phyloP scores from a whole-genome alignment of 2,329 filamentous ascomycete genomes.

The Ophiobolus disseminans region DNA sequence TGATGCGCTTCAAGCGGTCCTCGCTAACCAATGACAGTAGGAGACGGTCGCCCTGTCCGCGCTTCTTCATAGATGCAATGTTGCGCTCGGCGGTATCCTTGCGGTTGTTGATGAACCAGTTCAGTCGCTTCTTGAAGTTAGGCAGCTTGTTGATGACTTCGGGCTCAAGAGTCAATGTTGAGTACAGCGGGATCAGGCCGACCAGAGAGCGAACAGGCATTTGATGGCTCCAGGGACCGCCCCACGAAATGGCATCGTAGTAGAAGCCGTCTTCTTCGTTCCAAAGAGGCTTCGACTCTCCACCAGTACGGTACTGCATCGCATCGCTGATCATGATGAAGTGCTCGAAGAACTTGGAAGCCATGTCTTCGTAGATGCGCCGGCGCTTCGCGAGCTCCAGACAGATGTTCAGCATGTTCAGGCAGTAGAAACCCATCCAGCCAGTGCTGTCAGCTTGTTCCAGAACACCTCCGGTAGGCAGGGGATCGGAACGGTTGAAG shows the following conservation, averaged over 20 bases:
- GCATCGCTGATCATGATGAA: conserved; percentile 98
- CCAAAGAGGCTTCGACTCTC: conserved; percentile 85
- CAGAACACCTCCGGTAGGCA: conserved; percentile 90
- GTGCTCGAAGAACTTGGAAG: conserved; percentile 98
- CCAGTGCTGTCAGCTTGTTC: conserved; percentile 98
- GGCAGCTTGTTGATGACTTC: conserved; percentile 92
- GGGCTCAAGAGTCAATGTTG: conserved; percentile 89
- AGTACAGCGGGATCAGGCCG: conserved; percentile 91
- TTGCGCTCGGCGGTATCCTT: conserved; percentile 89
- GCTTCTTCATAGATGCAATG: conserved; percentile 89
- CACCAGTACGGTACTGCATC: conserved; percentile 76
- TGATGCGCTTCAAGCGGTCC: conserved; percentile 86
- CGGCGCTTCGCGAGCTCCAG: conserved; percentile 94
- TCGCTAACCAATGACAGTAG: conserved; percentile 90
- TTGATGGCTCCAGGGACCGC: conserved; percentile 90
- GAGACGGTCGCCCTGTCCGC: conserved; percentile 88
- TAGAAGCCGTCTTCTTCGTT: conserved; percentile 98
- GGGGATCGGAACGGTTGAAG: conserved; percentile 94
- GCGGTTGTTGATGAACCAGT: conserved; percentile 93
- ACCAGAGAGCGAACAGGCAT: conserved; percentile 91
- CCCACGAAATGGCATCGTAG: conserved; percentile 97
- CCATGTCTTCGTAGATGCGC: conserved; percentile 93
- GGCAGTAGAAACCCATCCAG: conserved; percentile 98
- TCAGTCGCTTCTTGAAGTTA: conserved; percentile 87
- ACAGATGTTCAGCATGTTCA: conserved; percentile 96